Conservation (phyloP, 2,329 filamentous ascomycete species). For the Alternaria consortialis region DNA sequence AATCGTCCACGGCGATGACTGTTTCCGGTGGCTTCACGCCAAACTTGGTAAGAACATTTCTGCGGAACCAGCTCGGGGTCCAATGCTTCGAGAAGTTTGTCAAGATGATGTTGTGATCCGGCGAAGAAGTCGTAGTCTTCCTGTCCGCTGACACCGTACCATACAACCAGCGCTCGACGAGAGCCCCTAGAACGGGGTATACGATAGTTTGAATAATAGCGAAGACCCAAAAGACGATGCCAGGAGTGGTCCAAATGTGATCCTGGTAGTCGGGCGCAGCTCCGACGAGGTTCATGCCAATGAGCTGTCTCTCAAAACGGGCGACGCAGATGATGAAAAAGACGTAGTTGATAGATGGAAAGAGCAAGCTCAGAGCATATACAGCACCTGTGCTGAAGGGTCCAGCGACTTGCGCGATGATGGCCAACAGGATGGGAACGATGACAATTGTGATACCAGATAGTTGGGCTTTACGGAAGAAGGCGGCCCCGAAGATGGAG, state of each 20-base stretch:
- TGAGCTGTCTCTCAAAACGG: conserved; percentile 73
- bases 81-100: conserved; percentile 82
- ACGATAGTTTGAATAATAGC: conserved; percentile 78
- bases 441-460: conserved; percentile 84
- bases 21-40: conserved; percentile 63
- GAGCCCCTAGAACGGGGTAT: conserved; percentile 78
- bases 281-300: conserved; percentile 68
- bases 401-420: conserved; percentile 79
- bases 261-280: conserved; percentile 62
- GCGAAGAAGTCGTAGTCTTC: conserved; percentile 53
- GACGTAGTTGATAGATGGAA: conserved; percentile 87
- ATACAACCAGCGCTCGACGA: conserved; percentile 77
- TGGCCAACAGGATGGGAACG: conserved; percentile 75
- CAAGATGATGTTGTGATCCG: conserved; percentile 70
- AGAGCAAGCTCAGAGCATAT: conserved; percentile 75
- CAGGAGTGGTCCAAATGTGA: conserved; percentile 70
- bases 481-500: conserved; percentile 80
- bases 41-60: conserved; percentile 57
- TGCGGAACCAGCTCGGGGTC: conserved; percentile 68
- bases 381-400: conserved; percentile 71
- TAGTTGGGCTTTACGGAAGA: conserved; percentile 88
- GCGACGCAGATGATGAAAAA: conserved; percentile 82
- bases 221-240: conserved; percentile 80
- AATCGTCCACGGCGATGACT: conserved; percentile 79
- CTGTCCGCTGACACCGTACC: conserved; percentile 71